Evolutionary conservation across 108 stramenopile species (phyloP), one percentile per base, ranked within the genome.

Genomic region (Fragilaria crotonensis): DNA sequence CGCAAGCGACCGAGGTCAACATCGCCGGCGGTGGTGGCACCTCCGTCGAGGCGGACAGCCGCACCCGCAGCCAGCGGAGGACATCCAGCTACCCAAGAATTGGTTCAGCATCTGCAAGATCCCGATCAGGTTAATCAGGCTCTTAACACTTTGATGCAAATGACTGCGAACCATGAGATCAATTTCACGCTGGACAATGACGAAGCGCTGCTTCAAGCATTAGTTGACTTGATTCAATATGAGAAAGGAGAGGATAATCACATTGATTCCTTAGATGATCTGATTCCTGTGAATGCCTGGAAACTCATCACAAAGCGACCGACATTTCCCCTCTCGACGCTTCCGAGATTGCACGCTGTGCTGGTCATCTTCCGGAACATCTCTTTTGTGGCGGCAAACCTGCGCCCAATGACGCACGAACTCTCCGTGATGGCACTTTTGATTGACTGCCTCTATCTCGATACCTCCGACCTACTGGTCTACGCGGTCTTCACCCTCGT

Each of bases 341-440:
- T 41, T 41, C 36, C 36, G 36, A 41, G 36, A 55, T 58, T 83
- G 49, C 58, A 85, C 60, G 57, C 68, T 46, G 25, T 76, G 54
- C 31, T 80, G 54, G 45, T 81, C 55, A 71, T 92, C 58, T 30
- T 88, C 48, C 60, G 85, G 59, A 84, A 83, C 72, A 52, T 83
- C 41, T 70, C 81, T 54, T 75, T 72, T 66, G 79, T 86, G 46
- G 78, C 83, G 22, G 77, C 81, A 26, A 92, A 92, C 67, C 45
- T 80, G 25, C 80, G 90, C 21, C 68, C 85, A 48, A 36, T 92
- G 69, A 77, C 76, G 25, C 75, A 86, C 47, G 70, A 78, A 5
- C 62, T 73, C 29, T 52, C 52, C 30, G 59, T 74, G 2, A 18
- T 88, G 32, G 53, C 75, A 53, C 63, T 88, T 36, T 56, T 92